Percentiles rank a stretch among this genome's conserved stretches.
phyloP scores from a whole-genome alignment of 805 yeast species.

The Yamadazyma akitaensis region DNA sequence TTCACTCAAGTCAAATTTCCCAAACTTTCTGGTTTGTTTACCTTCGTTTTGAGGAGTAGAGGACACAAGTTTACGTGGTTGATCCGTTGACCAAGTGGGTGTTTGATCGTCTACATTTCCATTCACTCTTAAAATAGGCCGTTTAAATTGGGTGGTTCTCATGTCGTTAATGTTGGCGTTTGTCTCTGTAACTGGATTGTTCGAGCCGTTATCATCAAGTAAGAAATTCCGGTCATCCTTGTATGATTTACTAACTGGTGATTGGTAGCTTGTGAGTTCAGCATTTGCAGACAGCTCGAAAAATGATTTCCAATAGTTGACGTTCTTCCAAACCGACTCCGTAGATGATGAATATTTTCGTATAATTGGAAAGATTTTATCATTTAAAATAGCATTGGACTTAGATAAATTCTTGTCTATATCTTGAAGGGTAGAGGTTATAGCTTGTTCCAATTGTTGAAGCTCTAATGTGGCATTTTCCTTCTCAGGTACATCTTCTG shows the following conservation, averaged over 20 bases:
- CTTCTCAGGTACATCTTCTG: conserved; percentile 6
- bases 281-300: conserved; percentile 74
- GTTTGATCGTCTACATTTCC: conserved; percentile 27
- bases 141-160: conserved; percentile 12
- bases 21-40: conserved; percentile 1
- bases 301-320: conserved; percentile 73
- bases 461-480: conserved; percentile 31
- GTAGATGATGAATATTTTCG: conserved; percentile 57
- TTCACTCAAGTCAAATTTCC: conserved; percentile 21
- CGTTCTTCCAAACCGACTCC: conserved; percentile 60
- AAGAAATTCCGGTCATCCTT: conserved; percentile 18
- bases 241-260: conserved; percentile 24
- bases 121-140: conserved; percentile 18
- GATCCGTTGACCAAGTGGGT: conserved; percentile 35
- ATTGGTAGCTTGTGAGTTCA: conserved; percentile 53
- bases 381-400: conserved; percentile 65
- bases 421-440: conserved; percentile 71
- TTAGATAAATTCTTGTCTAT: conserved; percentile 71
- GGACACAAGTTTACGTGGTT: conserved; percentile 11
- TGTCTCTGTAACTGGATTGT: neutral
- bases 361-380: conserved; percentile 65
- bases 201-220: conserved; percentile 8
- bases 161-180: neutral
- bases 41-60: conserved; percentile 9
- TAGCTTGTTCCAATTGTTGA: conserved; percentile 75